A percentile compares a stretch with the other conserved stretches of the same genome.
Conservation (phyloP, 495 filamentous ascomycete species). For the Letharia columbiana region DNA sequence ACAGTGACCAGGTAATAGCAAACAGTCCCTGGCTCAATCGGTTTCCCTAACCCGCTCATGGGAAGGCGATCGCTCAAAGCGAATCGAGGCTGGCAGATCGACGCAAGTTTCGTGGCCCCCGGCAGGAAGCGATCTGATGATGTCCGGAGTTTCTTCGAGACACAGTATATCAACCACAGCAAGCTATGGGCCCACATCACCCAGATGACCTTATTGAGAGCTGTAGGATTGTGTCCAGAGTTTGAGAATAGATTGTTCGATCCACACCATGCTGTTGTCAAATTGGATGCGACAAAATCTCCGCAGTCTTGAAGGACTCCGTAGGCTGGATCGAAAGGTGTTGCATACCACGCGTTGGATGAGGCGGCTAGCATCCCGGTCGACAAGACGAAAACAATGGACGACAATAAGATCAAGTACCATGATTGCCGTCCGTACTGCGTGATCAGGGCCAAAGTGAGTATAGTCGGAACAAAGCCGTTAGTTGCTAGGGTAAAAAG, state of each 20-base stretch:
- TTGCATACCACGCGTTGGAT: not conserved
- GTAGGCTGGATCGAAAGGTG: not conserved
- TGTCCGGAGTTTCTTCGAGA: not conserved
- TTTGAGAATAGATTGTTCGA: not conserved
- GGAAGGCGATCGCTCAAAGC: not conserved
- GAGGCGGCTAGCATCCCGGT: not conserved
- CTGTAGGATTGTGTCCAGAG: not conserved
- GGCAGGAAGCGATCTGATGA: not conserved
- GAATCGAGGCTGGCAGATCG: not conserved
- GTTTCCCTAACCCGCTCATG: not conserved
- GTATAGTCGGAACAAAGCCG: constrained; percentile 1
- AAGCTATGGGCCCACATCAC: not conserved
- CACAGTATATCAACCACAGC: not conserved
- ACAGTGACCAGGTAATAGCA: not conserved
- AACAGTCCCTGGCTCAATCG: not conserved
- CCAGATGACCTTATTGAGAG: not conserved
- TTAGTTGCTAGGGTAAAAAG: constrained; percentile 2
- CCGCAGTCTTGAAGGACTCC: not conserved
- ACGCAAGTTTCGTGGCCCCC: not conserved
- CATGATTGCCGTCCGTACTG: constrained; percentile 13
- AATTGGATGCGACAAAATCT: not conserved
- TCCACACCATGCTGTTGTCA: not conserved
- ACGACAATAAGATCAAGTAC: constrained; percentile 9
- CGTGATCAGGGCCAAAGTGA: not conserved
- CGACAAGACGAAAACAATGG: not conserved